Evolutionary conservation across 192 early-diverging fungal genomes (phyloP).

Genomic region (Coemansia sp.): DNA sequence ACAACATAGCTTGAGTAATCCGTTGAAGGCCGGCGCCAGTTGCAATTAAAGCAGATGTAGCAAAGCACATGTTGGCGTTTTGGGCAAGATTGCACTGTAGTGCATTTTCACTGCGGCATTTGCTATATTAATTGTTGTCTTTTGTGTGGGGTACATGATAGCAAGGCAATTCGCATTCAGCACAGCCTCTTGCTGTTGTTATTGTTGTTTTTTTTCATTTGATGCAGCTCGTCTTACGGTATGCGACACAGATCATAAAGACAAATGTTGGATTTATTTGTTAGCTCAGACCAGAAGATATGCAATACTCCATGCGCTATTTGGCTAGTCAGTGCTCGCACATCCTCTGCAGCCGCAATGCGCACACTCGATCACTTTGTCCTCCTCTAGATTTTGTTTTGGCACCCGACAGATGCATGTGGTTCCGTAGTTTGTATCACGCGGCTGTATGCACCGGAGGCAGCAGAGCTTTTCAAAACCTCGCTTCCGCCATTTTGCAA

Average conservation of each 20-base stretch:
- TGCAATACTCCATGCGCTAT: not conserved
- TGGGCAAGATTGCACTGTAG: not conserved
- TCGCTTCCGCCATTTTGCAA: constrained; percentile 98
- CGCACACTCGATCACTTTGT: constrained; percentile 88
- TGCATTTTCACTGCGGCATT: constrained; percentile 48
- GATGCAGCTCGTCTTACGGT: not conserved
- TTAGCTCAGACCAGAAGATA: too few species aligned
- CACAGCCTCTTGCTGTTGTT: not conserved
- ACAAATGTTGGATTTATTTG: too few species aligned
- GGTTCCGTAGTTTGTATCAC: constrained; percentile 97
- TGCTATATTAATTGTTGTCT: constrained; percentile 3
- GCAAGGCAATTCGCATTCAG: too few species aligned
- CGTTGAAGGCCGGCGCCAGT: too few species aligned
- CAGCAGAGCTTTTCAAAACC: constrained; percentile 99
- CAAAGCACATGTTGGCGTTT: not conserved
- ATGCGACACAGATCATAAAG: not conserved
- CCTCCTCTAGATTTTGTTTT: constrained; percentile 83
- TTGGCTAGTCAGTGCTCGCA: constrained; percentile 59
- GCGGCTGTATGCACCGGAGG: constrained; percentile 93
- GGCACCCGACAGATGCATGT: constrained; percentile 98
- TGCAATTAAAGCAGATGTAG: too few species aligned
- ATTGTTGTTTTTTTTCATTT: not conserved
- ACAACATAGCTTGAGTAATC: too few species aligned
- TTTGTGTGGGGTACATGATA: not conserved
- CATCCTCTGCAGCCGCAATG: constrained; percentile 92